Base-by-base conservation (phyloP, 2,329 filamentous ascomycete genomes). In the Neonectria hederae region DNA sequence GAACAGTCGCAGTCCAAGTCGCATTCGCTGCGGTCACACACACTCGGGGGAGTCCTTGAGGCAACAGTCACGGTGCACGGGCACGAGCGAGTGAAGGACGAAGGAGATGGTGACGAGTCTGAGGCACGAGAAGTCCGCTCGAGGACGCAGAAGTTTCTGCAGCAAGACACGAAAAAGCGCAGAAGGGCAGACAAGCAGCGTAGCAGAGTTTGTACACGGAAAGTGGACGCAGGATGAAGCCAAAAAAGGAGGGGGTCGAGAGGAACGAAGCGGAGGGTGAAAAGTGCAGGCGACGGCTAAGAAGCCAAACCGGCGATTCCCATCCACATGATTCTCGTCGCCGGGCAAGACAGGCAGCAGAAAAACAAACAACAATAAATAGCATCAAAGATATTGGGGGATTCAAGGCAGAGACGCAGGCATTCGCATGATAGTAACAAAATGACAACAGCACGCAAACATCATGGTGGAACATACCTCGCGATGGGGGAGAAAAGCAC, bases 31-130 rank as follows among this genome's bases (percentile, higher is more conserved):
- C 52, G 55, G 69, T 73, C 71, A 73, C 70, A 73, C 63, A 68
- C 62, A 67, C 64, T 69, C 63, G 69, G 53, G 53, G 43, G 56
- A 51, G 51, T 69, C 40, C 67, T 62, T 53, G 59, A 59, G 67
- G 67, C 63, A 74, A 64, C 60, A 71, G 62, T 74, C 72, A 74
- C 70, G 54, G 63, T 67, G 65, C 63, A 67, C 54, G 53, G 63
- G 62, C 59, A 59, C 59, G 45, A 70, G 62, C 56, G 40, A 69
- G 51, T 26, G 46, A 52, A 59, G 59, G 54, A 58, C 66, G 68
- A 54, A 30, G 54, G 54, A 30, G 54, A 62, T 53, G 56, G 59
- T 32, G 54, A 49, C 49, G 54, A 54, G 49, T 66, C 54, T 66
- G 49, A 42, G 61, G 52, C 67, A 72, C 62, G 51, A 46, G 48